phyloP scores from a whole-genome alignment of 1,139 yeast species.

The Scheffersomyces lignicola region DNA sequence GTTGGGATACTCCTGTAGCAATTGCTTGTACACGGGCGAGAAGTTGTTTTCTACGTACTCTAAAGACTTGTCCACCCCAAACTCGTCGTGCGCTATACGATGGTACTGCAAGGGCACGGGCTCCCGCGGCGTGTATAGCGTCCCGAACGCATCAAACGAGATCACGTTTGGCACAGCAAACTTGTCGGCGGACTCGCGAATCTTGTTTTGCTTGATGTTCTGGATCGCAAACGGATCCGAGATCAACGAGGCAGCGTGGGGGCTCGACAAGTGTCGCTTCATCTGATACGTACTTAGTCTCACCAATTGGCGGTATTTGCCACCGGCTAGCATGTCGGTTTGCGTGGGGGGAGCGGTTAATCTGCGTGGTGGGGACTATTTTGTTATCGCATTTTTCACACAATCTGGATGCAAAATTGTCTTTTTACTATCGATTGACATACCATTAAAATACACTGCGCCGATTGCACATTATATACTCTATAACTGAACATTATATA shows the following conservation, averaged over 20 bases:
- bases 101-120: constrained; percentile 57
- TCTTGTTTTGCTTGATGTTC: constrained; percentile 22
- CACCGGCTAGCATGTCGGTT: not conserved
- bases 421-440: no score
- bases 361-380: no score
- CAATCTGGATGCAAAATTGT: no score
- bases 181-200: constrained; percentile 28
- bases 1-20: constrained; percentile 48
- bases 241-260: constrained; percentile 12
- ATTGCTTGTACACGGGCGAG: constrained; percentile 25
- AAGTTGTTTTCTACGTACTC: constrained; percentile 28
- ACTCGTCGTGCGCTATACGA: constrained; percentile 39
- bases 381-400: no score
- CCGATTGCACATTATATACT: no score
- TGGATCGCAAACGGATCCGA: constrained; percentile 30
- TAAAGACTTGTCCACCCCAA: constrained; percentile 40
- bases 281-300: constrained; percentile 1
- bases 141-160: constrained; percentile 69
- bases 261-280: no score
- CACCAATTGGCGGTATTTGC: not conserved
- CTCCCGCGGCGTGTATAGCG: constrained; percentile 57
- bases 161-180: constrained; percentile 50
- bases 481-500: no score
- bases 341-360: not conserved
- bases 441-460: no score